These are phyloP conservation scores for Corylus americana DNA, from an alignment of 306 rosid genomes.

Conservation along the genomic window DNA sequence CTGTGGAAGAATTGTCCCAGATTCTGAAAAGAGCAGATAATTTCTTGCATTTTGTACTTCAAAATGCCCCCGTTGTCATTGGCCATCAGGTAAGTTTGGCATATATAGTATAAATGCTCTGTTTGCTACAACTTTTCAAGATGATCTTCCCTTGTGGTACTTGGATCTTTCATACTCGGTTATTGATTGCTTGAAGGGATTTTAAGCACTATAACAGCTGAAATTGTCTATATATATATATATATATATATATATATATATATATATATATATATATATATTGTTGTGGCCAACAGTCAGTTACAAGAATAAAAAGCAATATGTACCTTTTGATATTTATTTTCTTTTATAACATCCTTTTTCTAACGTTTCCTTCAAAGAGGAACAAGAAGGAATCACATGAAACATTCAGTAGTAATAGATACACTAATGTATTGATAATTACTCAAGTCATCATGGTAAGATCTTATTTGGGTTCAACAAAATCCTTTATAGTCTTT, in stretches of 20 bases:
- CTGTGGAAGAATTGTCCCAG: conserved; percentile 87
- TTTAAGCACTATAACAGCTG: neutral
- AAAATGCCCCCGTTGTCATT: conserved; percentile 96
- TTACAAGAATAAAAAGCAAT: too few relatives aligned
- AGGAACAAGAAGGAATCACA: too few relatives aligned
- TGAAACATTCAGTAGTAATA: too few relatives aligned
- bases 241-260: too few relatives aligned
- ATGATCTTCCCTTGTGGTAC: neutral
- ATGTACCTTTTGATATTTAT: neutral
- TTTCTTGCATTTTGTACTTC: conserved; percentile 89
- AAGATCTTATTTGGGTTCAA: neutral
- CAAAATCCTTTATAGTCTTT: neutral
- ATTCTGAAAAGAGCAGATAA: conserved; percentile 86
- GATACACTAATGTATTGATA: too few relatives aligned
- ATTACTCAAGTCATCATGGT: neutral
- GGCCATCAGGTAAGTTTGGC: conserved; percentile 83
- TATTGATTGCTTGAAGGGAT: neutral
- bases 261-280: neutral
- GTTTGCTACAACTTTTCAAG: neutral
- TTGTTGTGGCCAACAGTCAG: neutral
- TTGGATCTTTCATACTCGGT: neutral
- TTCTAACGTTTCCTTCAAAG: too few relatives aligned
- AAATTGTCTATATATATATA: neutral
- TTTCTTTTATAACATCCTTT: too few relatives aligned
- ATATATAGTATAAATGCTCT: neutral